phyloP scores from a whole-genome alignment of 768 basidiomycete species.

The Termitomyces heimii region DNA sequence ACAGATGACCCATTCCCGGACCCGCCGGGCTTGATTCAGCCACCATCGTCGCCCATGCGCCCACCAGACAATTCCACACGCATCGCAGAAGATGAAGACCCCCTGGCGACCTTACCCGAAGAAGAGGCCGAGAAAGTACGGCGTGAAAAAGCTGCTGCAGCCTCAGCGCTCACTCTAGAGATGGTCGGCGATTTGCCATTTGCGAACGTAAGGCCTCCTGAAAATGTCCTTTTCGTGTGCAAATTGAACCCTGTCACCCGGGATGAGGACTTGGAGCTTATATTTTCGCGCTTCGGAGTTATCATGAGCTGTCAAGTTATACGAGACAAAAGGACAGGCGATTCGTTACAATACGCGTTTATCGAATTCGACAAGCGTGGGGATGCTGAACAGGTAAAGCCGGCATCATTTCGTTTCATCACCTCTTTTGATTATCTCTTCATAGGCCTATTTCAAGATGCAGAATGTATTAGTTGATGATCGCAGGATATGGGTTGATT shows the following conservation, averaged over 20 bases:
- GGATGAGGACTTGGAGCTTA: slow-evolving; percentile 95
- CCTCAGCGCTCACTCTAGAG: slow-evolving; percentile 93
- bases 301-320: slow-evolving; percentile 99
- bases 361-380: slow-evolving; percentile 95
- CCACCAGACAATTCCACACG: slow-evolving; percentile 85
- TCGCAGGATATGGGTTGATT: slow-evolving; percentile 98
- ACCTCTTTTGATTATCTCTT: background rate
- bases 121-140: slow-evolving; percentile 79
- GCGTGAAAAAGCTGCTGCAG: slow-evolving; percentile 84
- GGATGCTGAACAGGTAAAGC: slow-evolving; percentile 82
- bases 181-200: slow-evolving; percentile 99
- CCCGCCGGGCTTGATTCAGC: slow-evolving; percentile 66
- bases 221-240: slow-evolving; percentile 98
- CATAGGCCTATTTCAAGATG: slow-evolving; percentile 98
- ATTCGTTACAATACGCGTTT: slow-evolving; percentile 96
- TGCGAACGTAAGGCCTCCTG: slow-evolving; percentile 95
- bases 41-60: slow-evolving; percentile 70
- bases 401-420: background rate
- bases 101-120: slow-evolving; percentile 72
- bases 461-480: slow-evolving; percentile 98
- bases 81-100: slow-evolving; percentile 94
- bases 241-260: slow-evolving; percentile 94
- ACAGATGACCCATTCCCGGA: slow-evolving; percentile 95
- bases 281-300: slow-evolving; percentile 91
- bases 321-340: slow-evolving; percentile 91